Percentiles rank a stretch among this genome's conserved stretches.
These are phyloP conservation scores for Garcia nutans DNA, from an alignment of 345 rosid genomes.

Conservation along the genomic window DNA sequence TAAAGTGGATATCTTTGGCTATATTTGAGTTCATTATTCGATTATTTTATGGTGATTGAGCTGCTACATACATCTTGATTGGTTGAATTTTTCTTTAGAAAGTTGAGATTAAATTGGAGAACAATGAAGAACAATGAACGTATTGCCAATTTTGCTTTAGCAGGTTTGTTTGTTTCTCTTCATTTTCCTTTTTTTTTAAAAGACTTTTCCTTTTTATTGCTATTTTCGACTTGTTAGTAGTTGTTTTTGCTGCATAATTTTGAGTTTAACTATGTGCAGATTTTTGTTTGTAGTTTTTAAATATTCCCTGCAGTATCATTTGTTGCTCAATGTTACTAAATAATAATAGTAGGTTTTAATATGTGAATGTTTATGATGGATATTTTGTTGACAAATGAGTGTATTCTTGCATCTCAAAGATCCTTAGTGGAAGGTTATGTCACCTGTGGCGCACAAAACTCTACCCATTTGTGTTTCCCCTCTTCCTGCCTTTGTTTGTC, in stretches of 20 bases:
- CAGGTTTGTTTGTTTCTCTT: slow-evolving; percentile 43
- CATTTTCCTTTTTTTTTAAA: neutral
- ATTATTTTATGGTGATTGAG: neutral
- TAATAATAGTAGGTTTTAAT: too few relatives aligned
- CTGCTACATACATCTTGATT: neutral
- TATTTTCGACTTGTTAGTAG: neutral
- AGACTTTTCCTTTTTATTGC: neutral
- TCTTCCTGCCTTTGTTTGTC: neutral
- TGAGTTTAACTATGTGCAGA: too few relatives aligned
- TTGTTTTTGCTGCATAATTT: too few relatives aligned
- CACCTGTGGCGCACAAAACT: too few relatives aligned
- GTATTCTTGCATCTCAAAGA: neutral
- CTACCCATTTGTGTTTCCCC: too few relatives aligned
- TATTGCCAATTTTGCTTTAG: slow-evolving; percentile 72
- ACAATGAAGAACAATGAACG: slow-evolving; percentile 82
- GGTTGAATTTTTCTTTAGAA: neutral
- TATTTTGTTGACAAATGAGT: neutral
- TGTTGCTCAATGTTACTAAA: too few relatives aligned
- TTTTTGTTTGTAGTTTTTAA: too few relatives aligned
- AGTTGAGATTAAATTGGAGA: neutral
- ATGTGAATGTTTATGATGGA: neutral
- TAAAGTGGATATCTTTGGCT: neutral
- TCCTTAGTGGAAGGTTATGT: neutral
- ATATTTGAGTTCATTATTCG: neutral
- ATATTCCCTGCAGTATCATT: too few relatives aligned